Evolutionary conservation across 768 basidiomycete species (phyloP), one percentile per base, ranked within the genome.

Genomic region (Termitomyces sp.): DNA sequence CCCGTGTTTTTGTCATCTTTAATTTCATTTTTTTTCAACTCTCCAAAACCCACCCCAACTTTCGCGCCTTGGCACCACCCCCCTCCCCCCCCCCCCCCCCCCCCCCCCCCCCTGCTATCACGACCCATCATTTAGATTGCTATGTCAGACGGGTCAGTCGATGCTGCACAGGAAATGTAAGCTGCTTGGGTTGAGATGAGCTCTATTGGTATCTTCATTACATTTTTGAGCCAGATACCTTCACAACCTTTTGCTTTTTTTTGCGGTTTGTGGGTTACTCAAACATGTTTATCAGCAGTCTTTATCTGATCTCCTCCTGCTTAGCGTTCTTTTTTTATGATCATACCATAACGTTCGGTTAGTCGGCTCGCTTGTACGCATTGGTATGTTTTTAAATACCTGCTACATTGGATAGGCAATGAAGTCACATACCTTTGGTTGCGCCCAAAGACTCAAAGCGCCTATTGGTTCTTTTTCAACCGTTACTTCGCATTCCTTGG

Each of bases 391-490:
- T 9, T 6, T 14, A 48, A 19, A 32, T 16, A 34, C 19, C 11
- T 56, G 37, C 42, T 49, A 34, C 45, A 37, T 8, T 23, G 34
- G 34, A 14, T 45, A 76, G 76, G 66, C 3, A 60, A 65, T 51
- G 81, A 82, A 60, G 63, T 79, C 37, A 61, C 68, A 16, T 71
- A 72, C 50, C 62, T 83, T 5, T 83, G 82, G 82, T 65, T 66
- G 52, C 68, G 71, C 44, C 73, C 72, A 1, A 74, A 73, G 52
- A 69, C 66, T 1, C 49, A 59, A 9, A 74, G 77, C 52, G 69
- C 77, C 2, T 70, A 72, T 32, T 70, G 75, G 62, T 83, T 83
- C 64, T 75, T 79, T 48, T 46, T 78, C 34, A 80, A 80, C 58
- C 77, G 81, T 5, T 84, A 84, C 54, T 59, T 78, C 30, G 70